A percentile compares a stretch with the other conserved stretches of the same genome.
Evolutionary conservation across 2,329 filamentous ascomycete genomes (phyloP).

Genomic region (Zarea fungicola): DNA sequence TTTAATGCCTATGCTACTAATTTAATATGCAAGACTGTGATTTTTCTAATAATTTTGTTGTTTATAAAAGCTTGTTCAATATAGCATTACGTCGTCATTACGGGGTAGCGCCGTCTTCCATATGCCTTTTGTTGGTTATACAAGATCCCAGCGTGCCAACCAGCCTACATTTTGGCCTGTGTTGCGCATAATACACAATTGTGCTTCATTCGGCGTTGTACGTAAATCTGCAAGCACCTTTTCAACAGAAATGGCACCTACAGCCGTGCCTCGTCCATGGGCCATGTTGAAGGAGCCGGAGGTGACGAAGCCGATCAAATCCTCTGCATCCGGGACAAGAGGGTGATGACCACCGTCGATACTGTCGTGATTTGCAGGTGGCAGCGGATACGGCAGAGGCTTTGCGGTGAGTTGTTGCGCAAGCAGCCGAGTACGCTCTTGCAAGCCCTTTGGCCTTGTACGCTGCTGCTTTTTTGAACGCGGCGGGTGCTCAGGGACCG

Average conservation of each 20-base stretch:
- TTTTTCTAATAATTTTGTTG: background rate
- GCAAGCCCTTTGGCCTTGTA: constrained; percentile 18
- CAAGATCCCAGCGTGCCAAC: constrained; percentile 70
- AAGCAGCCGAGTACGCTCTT: constrained; percentile 38
- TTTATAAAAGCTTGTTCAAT: background rate
- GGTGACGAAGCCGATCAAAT: constrained; percentile 87
- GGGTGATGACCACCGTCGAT: constrained; percentile 59
- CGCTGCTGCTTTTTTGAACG: constrained; percentile 2
- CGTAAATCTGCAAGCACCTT: constrained; percentile 43
- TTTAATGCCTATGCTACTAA: background rate
- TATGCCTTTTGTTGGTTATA: constrained; percentile 35
- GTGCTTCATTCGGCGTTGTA: constrained; percentile 36
- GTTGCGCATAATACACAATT: constrained; percentile 74
- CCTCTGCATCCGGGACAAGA: constrained; percentile 63
- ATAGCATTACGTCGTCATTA: background rate
- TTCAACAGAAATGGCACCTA: constrained; percentile 63
- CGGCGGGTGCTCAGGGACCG: too few relatives aligned
- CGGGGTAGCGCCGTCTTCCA: too few relatives aligned
- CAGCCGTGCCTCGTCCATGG: constrained; percentile 67
- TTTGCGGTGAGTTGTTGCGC: constrained; percentile 43
- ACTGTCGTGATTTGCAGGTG: constrained; percentile 31
- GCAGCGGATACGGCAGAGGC: constrained; percentile 26
- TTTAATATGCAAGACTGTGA: background rate
- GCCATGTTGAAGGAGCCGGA: constrained; percentile 77
- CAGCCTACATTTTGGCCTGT: constrained; percentile 74